A percentile compares a stretch with the other conserved stretches of the same genome.
Evolutionary conservation across 768 basidiomycete genomes (phyloP).

Genomic region (Russula compacta): DNA sequence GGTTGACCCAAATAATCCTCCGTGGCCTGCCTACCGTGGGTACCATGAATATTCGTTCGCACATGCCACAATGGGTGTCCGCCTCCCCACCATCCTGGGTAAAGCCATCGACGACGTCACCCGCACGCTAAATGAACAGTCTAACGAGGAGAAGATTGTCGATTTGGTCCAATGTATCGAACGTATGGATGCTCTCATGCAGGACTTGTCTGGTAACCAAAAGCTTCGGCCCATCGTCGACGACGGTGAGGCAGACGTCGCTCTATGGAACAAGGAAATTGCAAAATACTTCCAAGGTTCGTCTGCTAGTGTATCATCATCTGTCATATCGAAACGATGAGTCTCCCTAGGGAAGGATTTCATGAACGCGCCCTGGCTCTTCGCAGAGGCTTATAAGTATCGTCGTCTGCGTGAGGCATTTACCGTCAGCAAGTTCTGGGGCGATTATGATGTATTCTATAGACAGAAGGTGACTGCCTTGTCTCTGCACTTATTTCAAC

Average conservation of each 20-base stretch:
- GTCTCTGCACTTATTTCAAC: neutral
- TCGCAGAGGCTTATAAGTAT: constrained; percentile 93
- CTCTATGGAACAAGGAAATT: constrained; percentile 96
- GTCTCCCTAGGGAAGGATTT: constrained; percentile 61
- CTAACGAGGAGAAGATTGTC: constrained; percentile 69
- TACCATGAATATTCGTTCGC: constrained; percentile 79
- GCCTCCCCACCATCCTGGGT: constrained; percentile 89
- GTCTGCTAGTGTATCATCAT: constrained; percentile 8
- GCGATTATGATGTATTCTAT: constrained; percentile 90
- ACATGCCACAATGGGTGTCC: constrained; percentile 92
- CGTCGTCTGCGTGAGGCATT: constrained; percentile 90
- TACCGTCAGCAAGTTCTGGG: constrained; percentile 84
- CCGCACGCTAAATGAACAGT: constrained; percentile 80
- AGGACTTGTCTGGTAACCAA: constrained; percentile 72
- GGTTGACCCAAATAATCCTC: constrained; percentile 80
- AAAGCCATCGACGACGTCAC: constrained; percentile 92
- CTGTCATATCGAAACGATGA: neutral
- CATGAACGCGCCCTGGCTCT: constrained; percentile 95
- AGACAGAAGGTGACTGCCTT: constrained; percentile 62
- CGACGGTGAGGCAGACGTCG: constrained; percentile 85
- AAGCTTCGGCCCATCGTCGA: constrained; percentile 84
- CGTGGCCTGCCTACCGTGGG: constrained; percentile 73
- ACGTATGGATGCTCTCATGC: constrained; percentile 85
- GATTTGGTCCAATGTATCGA: constrained; percentile 83
- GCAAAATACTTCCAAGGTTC: constrained; percentile 87